These are phyloP conservation scores for Theileria luwenshuni DNA, from an alignment of 169 alveolate species.

Conservation along the genomic window DNA sequence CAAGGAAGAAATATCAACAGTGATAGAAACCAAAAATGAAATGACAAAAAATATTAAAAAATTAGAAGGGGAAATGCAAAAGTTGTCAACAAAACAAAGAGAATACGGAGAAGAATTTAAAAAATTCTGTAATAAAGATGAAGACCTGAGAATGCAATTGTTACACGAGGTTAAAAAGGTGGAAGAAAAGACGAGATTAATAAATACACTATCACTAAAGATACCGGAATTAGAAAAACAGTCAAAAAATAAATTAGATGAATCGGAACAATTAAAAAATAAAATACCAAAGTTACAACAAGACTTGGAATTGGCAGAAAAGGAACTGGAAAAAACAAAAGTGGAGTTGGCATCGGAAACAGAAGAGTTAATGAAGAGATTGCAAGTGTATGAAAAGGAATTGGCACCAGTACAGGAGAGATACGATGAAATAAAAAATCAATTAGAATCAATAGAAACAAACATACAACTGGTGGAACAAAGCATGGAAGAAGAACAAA, in stretches of 20 bases:
- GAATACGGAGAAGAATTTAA: slow-evolving; percentile 74
- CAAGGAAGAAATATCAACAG: slow-evolving; percentile 49
- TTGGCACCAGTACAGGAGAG: slow-evolving; percentile 76
- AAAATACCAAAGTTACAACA: slow-evolving; percentile 64
- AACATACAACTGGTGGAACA: slow-evolving; percentile 61
- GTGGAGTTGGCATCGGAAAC: slow-evolving; percentile 66
- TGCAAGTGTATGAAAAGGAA: slow-evolving; percentile 62
- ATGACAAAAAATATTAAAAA: slow-evolving; percentile 55
- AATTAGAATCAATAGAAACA: slow-evolving; percentile 54
- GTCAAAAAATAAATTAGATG: slow-evolving; percentile 58
- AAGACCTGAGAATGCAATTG: slow-evolving; percentile 77
- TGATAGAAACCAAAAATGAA: slow-evolving; percentile 70
- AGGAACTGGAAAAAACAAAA: slow-evolving; percentile 63
- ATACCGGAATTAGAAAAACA: slow-evolving; percentile 64
- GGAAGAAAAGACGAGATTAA: slow-evolving; percentile 70
- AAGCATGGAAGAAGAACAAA: slow-evolving; percentile 31
- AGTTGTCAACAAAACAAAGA: slow-evolving; percentile 63
- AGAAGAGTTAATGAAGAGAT: slow-evolving; percentile 47
- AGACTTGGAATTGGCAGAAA: slow-evolving; percentile 72
- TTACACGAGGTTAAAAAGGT: slow-evolving; percentile 72
- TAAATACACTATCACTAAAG: slow-evolving; percentile 66
- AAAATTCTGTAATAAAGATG: slow-evolving; percentile 71
- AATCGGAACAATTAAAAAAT: slow-evolving; percentile 59
- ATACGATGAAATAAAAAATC: slow-evolving; percentile 60
- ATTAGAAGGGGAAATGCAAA: slow-evolving; percentile 73